Base-by-base conservation (phyloP, 2,329 filamentous ascomycete genomes). In the Aspergillus cejpii region DNA sequence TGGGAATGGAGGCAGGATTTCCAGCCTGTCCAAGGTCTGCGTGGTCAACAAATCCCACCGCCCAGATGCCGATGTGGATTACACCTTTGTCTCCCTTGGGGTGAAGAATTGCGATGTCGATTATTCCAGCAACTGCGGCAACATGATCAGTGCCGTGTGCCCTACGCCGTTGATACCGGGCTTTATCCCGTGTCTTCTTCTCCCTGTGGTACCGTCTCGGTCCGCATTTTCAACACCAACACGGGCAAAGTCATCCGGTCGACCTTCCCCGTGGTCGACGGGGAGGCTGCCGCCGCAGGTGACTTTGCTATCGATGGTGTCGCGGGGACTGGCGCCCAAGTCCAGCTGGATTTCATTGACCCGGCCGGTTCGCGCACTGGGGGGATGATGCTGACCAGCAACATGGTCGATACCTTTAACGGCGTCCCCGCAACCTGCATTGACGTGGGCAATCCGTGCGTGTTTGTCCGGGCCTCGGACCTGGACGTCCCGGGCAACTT, bases 121-220 rank as follows among this genome's bases (percentile, higher is more conserved):
- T 56, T 75, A 79, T 55, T 79, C 80, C 0, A 80, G 83, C 19
- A 88, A 87, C 55, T 87, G 84, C 59, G 84, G 84, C n/a, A 87
- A 87, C 60, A 84, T 88, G 81, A 79, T 73, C 5, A 74, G 77
- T 31, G 75, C 79, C 0, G 75, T 87, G 37, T 85, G 83, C 0
- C 83, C 84, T 82, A 78, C 57, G 80, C 79, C 2, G 68, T 81
- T 59, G 66, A 87, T 66, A 62, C 72, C 19, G 70, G 75, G 2
- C 50, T 83, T 1, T 64, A 79, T 45, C 11, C 46, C 0, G 23
- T 51, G 5, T n/a, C n/a, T n/a, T n/a, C n/a, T n/a, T n/a, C n/a
- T n/a, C n/a, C n/a, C n/a, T n/a, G 43, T 1, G 36, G 26, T 63
- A 45, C 39, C 2, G 52, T 42, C 29, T 51, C 47, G 0, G 75